Evolutionary conservation across 495 filamentous ascomycete genomes (phyloP).

Genomic region (Talaromyces trachyspermus): DNA sequence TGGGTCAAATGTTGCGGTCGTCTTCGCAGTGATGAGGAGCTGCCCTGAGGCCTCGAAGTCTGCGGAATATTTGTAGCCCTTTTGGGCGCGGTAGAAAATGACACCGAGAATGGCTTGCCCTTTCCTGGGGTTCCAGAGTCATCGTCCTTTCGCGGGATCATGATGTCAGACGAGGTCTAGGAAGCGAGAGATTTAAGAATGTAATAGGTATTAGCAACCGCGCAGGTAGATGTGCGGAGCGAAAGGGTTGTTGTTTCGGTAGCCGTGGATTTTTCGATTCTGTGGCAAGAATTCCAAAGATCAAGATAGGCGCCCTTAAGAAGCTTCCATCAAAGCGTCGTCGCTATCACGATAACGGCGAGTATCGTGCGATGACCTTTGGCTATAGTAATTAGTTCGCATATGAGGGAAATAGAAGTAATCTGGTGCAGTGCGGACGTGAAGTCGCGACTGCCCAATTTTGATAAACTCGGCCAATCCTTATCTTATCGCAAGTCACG

Average conservation of each 20-base stretch:
- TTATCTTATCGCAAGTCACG: conserved; percentile 3
- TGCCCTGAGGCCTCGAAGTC: conserved; percentile 6
- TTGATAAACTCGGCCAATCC: no score
- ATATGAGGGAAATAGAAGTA: no score
- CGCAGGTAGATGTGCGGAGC: no score
- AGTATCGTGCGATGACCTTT: neutral
- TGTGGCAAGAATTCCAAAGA: no score
- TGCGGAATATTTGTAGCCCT: neutral
- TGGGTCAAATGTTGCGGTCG: neutral
- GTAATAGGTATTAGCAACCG: no score
- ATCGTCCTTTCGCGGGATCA: neutral
- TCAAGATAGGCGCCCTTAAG: no score
- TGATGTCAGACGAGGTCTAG: neutral
- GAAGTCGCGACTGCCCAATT: no score
- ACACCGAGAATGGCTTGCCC: conserved; percentile 5
- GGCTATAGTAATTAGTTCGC: conserved; percentile 8
- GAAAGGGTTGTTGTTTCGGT: no score
- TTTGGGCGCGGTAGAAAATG: conserved; percentile 2
- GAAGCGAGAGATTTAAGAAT: no score
- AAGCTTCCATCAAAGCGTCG: no score
- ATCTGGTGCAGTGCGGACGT: no score
- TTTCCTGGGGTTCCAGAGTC: neutral
- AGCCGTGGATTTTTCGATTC: no score
- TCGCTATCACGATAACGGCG: conserved; percentile 3
- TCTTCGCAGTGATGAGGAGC: neutral